Base-by-base conservation (phyloP, 306 rosid genomes). In the Gastrolobium villosum region DNA sequence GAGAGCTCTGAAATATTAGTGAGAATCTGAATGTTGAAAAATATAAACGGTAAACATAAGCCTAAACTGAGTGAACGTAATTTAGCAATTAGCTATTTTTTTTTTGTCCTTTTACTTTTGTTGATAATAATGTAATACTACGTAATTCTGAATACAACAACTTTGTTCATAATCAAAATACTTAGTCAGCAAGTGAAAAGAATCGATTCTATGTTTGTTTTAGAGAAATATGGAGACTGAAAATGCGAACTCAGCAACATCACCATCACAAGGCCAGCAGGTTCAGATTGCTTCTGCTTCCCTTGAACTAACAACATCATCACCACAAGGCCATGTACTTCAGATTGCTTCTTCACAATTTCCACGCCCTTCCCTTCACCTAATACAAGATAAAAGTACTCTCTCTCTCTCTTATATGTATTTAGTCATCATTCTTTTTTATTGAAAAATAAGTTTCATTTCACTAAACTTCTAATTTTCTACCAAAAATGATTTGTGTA, bases 301-400 rank as follows among this genome's bases (percentile, higher is more conserved):
- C 2, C 3, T 50, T 15, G 71, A 48, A 28, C 13, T 49, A 39
- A 60, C 44, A 61, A 2, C 74, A 9, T 53, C 57, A 65, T 30
- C 74, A 39, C 56, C 43, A 35, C 61, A 31, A 61, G 41, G 77
- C 37, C 81, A 65, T 37, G 65, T 52, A n/a, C 4, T 54, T 54
- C 75, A 56, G 39, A 78, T 57, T 49, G 13, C 10, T 67, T 59
- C 77, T 4, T 3, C 49, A 37, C 70, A 36, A 43, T 8, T 0
- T 48, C 41, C 1, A 67, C 5, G 5, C 1, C 77, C 85, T 69
- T 75, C 73, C 15, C 44, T 6, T 41, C 53, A 69, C 39, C 43
- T 82, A 2, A 2, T 76, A 14, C 1, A 76, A 61, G 61, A 82
- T 43, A 69, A 0, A 41, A 43, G 85, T 82, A 75, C 9, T 30